Evolutionary conservation across 495 filamentous ascomycete genomes (phyloP).

Genomic region (Penicillium cinerascens): DNA sequence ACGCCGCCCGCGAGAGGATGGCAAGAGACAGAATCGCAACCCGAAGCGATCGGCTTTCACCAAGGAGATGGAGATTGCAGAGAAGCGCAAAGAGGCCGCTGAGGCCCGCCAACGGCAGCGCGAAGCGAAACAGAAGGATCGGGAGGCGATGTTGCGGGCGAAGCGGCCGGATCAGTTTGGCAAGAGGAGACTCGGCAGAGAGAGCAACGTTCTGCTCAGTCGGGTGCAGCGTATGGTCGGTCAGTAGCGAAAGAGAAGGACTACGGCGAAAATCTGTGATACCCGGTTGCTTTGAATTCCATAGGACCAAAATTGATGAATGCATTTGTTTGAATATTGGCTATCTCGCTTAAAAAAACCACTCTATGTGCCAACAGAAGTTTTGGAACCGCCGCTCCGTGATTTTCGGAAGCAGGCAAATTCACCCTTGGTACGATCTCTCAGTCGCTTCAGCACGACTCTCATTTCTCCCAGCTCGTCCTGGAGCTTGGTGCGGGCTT

Average conservation of each 20-base stretch:
- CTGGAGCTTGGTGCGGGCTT: conserved; percentile 74
- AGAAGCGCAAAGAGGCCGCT: conserved; percentile 58
- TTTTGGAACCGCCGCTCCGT: conserved; percentile 25
- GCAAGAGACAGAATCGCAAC: conserved; percentile 31
- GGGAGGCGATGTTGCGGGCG: conserved; percentile 72
- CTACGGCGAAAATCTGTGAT: conserved; percentile 20
- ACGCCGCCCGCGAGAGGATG: conserved; percentile 14
- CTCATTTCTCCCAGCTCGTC: conserved; percentile 87
- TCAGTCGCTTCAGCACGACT: conserved; percentile 72
- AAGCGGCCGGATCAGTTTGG: conserved; percentile 71
- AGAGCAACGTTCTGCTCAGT: conserved; percentile 79
- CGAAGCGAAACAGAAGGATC: conserved; percentile 58
- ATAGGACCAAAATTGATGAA: conserved; percentile 13
- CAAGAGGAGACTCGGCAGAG: conserved; percentile 76
- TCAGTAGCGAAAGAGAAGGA: conserved; percentile 9
- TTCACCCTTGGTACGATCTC: conserved; percentile 78
- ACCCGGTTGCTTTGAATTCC: conserved; percentile 18
- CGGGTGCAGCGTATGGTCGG: conserved; percentile 73
- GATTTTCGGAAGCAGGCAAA: conserved; percentile 74
- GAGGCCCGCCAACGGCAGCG: conserved; percentile 57
- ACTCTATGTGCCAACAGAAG: conserved; percentile 9
- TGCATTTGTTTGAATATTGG: background rate
- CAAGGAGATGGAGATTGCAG: conserved; percentile 71
- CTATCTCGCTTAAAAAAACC: background rate
- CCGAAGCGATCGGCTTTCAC: conserved; percentile 67